Evolutionary conservation across 2,329 filamentous ascomycete genomes (phyloP).

Genomic region (Cercospora zeina): DNA sequence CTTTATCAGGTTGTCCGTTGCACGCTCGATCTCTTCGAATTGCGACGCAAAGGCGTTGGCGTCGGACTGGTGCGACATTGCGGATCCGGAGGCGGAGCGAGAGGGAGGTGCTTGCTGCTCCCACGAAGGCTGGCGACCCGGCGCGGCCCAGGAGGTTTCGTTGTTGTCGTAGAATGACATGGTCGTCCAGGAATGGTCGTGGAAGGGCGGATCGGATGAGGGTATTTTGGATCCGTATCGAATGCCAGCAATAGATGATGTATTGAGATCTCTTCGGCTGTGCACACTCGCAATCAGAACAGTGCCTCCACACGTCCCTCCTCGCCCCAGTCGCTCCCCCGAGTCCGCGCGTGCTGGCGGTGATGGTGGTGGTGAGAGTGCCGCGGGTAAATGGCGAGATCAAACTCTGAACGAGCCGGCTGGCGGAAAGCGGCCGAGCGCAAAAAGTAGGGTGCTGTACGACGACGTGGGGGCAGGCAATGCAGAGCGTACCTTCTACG

Average conservation of each 20-base stretch:
- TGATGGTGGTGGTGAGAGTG: not conserved
- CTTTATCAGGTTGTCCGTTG: conserved; percentile 92
- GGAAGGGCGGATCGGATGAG: conserved; percentile 27
- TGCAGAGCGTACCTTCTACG: conserved; percentile 17
- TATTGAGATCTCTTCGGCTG: conserved; percentile 8
- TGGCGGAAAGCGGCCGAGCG: conserved; percentile 3
- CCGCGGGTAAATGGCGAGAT: conserved; percentile 15
- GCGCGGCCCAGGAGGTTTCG: conserved; percentile 57
- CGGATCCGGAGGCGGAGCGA: conserved; percentile 73
- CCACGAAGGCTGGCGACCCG: conserved; percentile 67
- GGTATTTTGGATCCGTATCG: conserved; percentile 27
- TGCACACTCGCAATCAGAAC: conserved; percentile 9
- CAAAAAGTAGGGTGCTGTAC: conserved; percentile 12
- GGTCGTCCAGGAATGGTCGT: conserved; percentile 14
- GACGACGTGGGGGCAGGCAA: not conserved
- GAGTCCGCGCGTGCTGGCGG: not conserved
- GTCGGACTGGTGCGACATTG: conserved; percentile 63
- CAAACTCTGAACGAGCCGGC: conserved; percentile 8
- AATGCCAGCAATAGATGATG: conserved; percentile 18
- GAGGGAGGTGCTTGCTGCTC: conserved; percentile 65
- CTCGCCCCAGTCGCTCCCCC: not conserved
- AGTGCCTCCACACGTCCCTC: not conserved
- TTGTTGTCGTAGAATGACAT: conserved; percentile 73
- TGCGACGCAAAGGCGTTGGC: conserved; percentile 78
- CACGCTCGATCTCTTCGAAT: conserved; percentile 94